Evolutionary conservation across 2,329 filamentous ascomycete genomes (phyloP), one percentile per base, ranked within the genome.

Genomic region (Tolypocladium ophioglossoides): DNA sequence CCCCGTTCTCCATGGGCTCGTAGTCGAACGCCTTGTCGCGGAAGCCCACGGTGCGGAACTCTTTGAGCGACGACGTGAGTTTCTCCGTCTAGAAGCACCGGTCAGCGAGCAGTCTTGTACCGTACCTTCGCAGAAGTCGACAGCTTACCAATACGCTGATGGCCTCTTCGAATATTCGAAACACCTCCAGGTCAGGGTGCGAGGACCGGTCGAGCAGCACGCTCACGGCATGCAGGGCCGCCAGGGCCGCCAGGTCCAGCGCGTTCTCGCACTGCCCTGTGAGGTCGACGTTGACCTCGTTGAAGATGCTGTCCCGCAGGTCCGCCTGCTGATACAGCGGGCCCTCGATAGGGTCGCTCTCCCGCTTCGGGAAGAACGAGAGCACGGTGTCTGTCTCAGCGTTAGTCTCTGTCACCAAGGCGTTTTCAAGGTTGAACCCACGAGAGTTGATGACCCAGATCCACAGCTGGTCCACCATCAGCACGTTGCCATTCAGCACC

Each of bases 391-490:
- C 76, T 79, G 34, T 22, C 30, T 0, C 1, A 1, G n/a, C 22
- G 50, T 65, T 30, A 62, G 58, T 32, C 9, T n/a, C 3, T 1
- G 10, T 20, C 50, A 12, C 20, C 16, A 1, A 18, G 24, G 5
- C 1, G 11, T 1, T 2, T n/a, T n/a, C n/a, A 37, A 27, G 18
- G 6, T n/a, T 32, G 18, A 24, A 67, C 75, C 67, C 62, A 79
- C 77, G 75, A 18, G 70, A 76, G 53, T 80, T 73, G n/a, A 82
- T 71, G 0, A 73, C 75, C 78, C 78, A 82, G 0, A 85, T 64
- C 83, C 83, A 86, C 1, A 86, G 64, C 60, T 86, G 82, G 55
- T 86, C 83, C 0, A 86, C 79, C 80, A 86, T 85, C n/a, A 86
- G 64, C 3, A 82, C 73, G 40, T 84, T 84, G 0, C 81, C 79